A percentile compares a stretch with the other conserved stretches of the same genome.
These are phyloP conservation scores for Leishmania guyanensis DNA, from an alignment of 208 protist species.

Conservation along the genomic window DNA sequence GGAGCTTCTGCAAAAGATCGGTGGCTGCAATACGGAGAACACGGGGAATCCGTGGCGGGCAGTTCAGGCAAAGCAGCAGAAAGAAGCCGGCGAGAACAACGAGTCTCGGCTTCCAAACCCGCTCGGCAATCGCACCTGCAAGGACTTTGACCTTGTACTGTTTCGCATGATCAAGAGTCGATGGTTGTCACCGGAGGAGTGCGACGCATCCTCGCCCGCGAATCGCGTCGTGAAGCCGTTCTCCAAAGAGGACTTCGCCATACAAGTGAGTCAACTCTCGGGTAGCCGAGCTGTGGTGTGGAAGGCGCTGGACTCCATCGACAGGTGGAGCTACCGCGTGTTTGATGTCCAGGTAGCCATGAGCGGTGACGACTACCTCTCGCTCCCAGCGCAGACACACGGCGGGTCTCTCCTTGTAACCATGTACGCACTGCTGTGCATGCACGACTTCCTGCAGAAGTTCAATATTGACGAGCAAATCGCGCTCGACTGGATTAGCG, in stretches of 20 bases:
- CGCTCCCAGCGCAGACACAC: conserved; percentile 54
- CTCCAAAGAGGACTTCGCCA: conserved; percentile 46
- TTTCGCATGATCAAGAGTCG: conserved; percentile 88
- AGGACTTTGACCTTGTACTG: conserved; percentile 74
- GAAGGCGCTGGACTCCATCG: conserved; percentile 69
- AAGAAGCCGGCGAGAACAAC: conserved; percentile 20
- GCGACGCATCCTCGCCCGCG: conserved; percentile 36
- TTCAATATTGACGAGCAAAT: conserved; percentile 93
- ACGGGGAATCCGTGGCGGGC: conserved; percentile 42
- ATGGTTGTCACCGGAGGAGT: conserved; percentile 57
- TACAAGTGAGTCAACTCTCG: conserved; percentile 40
- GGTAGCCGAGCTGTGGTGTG: conserved; percentile 57
- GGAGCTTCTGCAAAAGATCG: conserved; percentile 59
- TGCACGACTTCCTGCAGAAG: conserved; percentile 84
- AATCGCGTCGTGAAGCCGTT: conserved; percentile 79
- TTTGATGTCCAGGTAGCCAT: conserved; percentile 82
- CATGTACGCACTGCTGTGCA: conserved; percentile 86
- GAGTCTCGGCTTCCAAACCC: conserved; percentile 58
- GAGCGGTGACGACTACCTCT: conserved; percentile 75
- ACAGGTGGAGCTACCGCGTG: conserved; percentile 89
- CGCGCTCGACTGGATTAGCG: conserved; percentile 87
- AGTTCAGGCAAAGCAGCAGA: conserved; percentile 47
- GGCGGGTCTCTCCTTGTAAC: conserved; percentile 88
- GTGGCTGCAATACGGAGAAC: conserved; percentile 31
- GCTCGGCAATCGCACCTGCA: conserved; percentile 68